A percentile compares a stretch with the other conserved stretches of the same genome.
These are phyloP conservation scores for Verbena officinalis DNA, from an alignment of 257 asterid species.

Conservation along the genomic window DNA sequence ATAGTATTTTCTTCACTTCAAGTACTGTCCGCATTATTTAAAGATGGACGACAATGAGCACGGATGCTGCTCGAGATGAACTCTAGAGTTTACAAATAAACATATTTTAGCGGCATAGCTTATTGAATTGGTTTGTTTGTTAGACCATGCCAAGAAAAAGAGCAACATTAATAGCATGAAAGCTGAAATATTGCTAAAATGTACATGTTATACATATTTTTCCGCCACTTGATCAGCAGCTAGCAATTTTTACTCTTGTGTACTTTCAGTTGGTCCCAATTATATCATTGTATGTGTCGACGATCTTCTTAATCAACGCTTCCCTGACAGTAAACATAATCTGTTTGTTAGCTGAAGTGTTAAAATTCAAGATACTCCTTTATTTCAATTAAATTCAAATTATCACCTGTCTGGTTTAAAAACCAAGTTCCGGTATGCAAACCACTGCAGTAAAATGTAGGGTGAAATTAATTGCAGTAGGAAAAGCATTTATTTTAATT, in stretches of 20 bases:
- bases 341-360: background rate
- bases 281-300: slow-evolving; percentile 56
- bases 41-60: slow-evolving; percentile 1
- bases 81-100: slow-evolving; percentile 7
- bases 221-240: background rate
- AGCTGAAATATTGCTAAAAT: background rate
- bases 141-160: slow-evolving; percentile 10
- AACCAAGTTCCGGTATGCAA: slow-evolving; percentile 72
- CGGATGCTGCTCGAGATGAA: slow-evolving; percentile 11
- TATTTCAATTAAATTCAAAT: background rate
- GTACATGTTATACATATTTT: slow-evolving; percentile 17
- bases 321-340: slow-evolving; percentile 50
- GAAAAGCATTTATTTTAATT: background rate
- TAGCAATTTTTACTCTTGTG: background rate
- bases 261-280: slow-evolving; percentile 59
- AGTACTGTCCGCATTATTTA: background rate
- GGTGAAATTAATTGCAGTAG: background rate
- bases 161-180: slow-evolving; percentile 4
- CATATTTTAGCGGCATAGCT: slow-evolving; percentile 7
- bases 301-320: slow-evolving; percentile 65
- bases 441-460: slow-evolving; percentile 61
- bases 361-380: background rate
- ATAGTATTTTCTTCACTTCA: background rate
- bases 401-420: slow-evolving; percentile 68
- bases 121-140: slow-evolving; percentile 14